A percentile compares a stretch with the other conserved stretches of the same genome.
These are phyloP conservation scores for Coniochaeta prunicola DNA, from an alignment of 2,329 filamentous ascomycete species.

Conservation along the genomic window DNA sequence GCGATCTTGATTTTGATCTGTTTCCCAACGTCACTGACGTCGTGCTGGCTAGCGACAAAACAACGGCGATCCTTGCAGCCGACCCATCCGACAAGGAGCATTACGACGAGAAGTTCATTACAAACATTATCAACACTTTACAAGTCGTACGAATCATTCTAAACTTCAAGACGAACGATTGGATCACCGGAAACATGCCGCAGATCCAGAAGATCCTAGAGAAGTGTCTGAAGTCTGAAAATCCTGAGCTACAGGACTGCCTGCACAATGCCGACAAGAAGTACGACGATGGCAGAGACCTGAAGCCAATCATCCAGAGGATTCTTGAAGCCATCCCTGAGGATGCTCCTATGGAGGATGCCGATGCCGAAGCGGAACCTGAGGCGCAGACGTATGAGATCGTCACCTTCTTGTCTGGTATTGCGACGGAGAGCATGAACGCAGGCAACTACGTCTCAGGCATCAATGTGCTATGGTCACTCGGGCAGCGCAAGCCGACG, in stretches of 20 bases:
- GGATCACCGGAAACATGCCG: conserved; percentile 73
- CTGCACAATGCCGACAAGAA: conserved; percentile 68
- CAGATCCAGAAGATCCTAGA: conserved; percentile 82
- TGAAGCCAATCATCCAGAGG: conserved; percentile 70
- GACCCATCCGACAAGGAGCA: conserved; percentile 61
- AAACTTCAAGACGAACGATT: conserved; percentile 81
- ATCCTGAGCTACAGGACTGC: conserved; percentile 89
- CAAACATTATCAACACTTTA: conserved; percentile 85
- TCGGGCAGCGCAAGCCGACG: conserved; percentile 76
- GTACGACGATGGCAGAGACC: conserved; percentile 59
- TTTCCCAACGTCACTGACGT: conserved; percentile 86
- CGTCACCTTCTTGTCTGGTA: conserved; percentile 72
- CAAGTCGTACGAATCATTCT: conserved; percentile 88
- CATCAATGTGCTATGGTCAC: conserved; percentile 88
- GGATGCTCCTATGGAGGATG: conserved; percentile 64
- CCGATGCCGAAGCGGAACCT: conserved; percentile 76
- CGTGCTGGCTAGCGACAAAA: conserved; percentile 76
- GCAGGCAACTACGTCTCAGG: conserved; percentile 76
- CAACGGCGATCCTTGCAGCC: conserved; percentile 49
- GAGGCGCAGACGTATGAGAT: conserved; percentile 83
- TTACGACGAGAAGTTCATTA: conserved; percentile 75
- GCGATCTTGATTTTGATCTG: conserved; percentile 82
- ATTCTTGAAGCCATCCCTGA: conserved; percentile 86
- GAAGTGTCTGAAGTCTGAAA: conserved; percentile 81
- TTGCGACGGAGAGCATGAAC: conserved; percentile 81